Percentiles rank a stretch among this genome's conserved stretches.
Conservation (phyloP, 306 rosid species). For the Heteromeles arbutifolia region DNA sequence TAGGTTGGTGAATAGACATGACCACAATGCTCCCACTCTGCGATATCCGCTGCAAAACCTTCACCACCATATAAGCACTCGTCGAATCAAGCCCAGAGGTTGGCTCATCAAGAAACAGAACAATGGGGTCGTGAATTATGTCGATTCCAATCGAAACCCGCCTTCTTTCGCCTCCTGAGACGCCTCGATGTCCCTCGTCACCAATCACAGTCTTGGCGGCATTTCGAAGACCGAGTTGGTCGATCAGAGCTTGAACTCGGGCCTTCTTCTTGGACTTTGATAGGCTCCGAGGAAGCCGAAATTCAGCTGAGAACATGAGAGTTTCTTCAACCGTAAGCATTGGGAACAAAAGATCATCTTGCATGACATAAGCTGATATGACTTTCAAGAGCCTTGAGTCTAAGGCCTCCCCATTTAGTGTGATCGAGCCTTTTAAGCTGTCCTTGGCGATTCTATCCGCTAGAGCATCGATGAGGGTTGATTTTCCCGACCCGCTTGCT, state of each 20-base stretch:
- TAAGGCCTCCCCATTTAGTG: slow-evolving; percentile 51
- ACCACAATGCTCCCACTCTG: slow-evolving; percentile 82
- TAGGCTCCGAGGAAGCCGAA: slow-evolving; percentile 74
- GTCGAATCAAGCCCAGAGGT: slow-evolving; percentile 92
- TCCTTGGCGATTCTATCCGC: slow-evolving; percentile 72
- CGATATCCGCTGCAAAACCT: slow-evolving; percentile 74
- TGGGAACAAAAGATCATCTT: slow-evolving; percentile 89
- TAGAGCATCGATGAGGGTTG: slow-evolving; percentile 81
- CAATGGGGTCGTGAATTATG: slow-evolving; percentile 79
- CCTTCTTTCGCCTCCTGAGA: slow-evolving; percentile 85
- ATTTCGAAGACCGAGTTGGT: slow-evolving; percentile 63
- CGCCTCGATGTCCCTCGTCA: slow-evolving; percentile 85
- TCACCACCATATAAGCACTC: slow-evolving; percentile 89
- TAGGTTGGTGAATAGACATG: slow-evolving; percentile 85
- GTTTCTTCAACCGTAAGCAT: slow-evolving; percentile 95
- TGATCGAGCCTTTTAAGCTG: slow-evolving; percentile 57
- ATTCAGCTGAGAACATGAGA: slow-evolving; percentile 86
- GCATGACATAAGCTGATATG: slow-evolving; percentile 93
- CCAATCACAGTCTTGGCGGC: slow-evolving; percentile 77
- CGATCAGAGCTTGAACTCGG: slow-evolving; percentile 71
- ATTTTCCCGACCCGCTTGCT: slow-evolving; percentile 91
- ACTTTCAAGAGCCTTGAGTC: slow-evolving; percentile 56
- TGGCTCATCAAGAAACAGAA: slow-evolving; percentile 85
- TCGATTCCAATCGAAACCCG: slow-evolving; percentile 87
- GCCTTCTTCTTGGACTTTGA: slow-evolving; percentile 67